Evolutionary conservation across 2,329 filamentous ascomycete species (phyloP).

Genomic region (Aureobasidium sp.): DNA sequence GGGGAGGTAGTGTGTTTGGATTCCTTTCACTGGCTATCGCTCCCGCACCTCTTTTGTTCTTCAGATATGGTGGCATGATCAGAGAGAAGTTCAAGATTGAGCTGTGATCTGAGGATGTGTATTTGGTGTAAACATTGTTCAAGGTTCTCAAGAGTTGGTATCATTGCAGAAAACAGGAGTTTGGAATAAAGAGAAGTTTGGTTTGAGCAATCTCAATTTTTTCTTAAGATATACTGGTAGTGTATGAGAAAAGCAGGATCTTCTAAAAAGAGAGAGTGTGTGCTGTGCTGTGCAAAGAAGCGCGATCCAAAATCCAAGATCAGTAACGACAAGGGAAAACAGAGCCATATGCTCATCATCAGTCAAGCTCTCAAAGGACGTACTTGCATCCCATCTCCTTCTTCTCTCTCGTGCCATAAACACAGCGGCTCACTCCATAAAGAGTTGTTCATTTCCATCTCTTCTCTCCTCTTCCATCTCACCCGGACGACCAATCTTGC

Average conservation of each 20-base stretch:
- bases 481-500: too few relatives aligned
- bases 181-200: background rate
- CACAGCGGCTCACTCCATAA: background rate
- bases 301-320: background rate
- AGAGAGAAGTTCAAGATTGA: slow-evolving; percentile 39
- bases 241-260: background rate
- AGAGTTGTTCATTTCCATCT: background rate
- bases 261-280: background rate
- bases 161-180: background rate
- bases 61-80: slow-evolving; percentile 38
- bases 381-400: background rate
- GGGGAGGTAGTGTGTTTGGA: slow-evolving; percentile 43
- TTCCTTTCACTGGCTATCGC: slow-evolving; percentile 39
- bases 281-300: background rate
- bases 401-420: background rate
- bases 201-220: background rate
- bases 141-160: background rate
- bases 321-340: background rate
- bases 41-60: slow-evolving; percentile 44
- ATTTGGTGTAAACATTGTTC: background rate
- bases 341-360: background rate
- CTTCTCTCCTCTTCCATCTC: background rate
- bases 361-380: background rate
- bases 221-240: background rate
- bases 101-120: slow-evolving; percentile 11